Conservation (phyloP, 75 land plant species). For the Selaginella moellendorffii region DNA sequence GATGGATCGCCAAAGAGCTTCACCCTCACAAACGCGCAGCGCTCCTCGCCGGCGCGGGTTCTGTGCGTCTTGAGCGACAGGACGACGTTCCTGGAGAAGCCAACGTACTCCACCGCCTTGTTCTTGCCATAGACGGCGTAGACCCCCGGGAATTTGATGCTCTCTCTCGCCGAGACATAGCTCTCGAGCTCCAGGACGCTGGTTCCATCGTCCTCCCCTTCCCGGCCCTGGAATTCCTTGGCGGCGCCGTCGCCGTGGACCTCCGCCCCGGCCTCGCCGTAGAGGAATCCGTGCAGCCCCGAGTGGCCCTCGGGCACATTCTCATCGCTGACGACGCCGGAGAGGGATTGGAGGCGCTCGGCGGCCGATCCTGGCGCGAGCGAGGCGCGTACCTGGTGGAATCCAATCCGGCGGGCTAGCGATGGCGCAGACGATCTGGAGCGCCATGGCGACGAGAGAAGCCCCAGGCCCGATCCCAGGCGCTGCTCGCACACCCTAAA, state of each 20-base stretch:
- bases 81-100: conserved; percentile 35
- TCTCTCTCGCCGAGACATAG: conserved; percentile 18
- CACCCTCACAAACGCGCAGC: conserved; percentile 24
- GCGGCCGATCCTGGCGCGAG: neutral
- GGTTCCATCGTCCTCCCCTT: conserved; percentile 35
- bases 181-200: conserved; percentile 17
- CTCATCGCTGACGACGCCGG: conserved; percentile 33
- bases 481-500: no score
- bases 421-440: no score
- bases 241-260: conserved; percentile 18
- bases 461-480: no score
- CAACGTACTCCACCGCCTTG: conserved; percentile 22
- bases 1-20: conserved; percentile 26
- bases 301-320: conserved; percentile 37
- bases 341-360: conserved; percentile 12
- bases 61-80: conserved; percentile 25
- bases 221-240: conserved; percentile 16
- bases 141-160: conserved; percentile 32
- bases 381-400: neutral
- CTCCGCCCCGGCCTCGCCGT: conserved; percentile 36
- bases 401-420: no score
- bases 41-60: conserved; percentile 17
- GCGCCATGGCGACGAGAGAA: no score
- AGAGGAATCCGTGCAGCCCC: conserved; percentile 37
- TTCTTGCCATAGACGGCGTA: conserved; percentile 22